Percentiles rank a stretch among this genome's conserved stretches.
Conservation (phyloP, 208 protist genomes). For the Acanthamoeba royreba region DNA sequence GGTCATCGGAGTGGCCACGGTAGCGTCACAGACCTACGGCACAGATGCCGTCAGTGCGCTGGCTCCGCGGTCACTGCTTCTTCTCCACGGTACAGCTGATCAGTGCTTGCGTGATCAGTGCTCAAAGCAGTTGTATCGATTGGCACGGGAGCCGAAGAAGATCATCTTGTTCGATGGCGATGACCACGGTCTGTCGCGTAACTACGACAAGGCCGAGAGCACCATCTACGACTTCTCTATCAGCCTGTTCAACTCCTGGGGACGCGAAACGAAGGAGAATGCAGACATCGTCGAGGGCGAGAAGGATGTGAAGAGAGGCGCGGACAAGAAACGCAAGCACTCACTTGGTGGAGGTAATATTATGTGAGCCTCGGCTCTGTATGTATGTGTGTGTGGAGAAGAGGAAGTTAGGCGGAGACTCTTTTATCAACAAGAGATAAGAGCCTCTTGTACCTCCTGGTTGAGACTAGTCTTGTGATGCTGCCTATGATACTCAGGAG, state of each 20-base stretch:
- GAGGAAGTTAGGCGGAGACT: too few relatives aligned
- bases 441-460: too few relatives aligned
- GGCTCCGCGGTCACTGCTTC: background rate
- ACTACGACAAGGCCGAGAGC: constrained; percentile 4
- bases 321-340: background rate
- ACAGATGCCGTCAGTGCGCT: background rate
- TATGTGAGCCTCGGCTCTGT: too few relatives aligned
- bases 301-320: background rate
- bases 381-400: too few relatives aligned
- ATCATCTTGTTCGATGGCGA: background rate
- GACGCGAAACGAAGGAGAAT: background rate
- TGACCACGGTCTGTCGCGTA: background rate
- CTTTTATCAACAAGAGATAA: too few relatives aligned
- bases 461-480: too few relatives aligned
- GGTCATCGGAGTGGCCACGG: constrained; percentile 15
- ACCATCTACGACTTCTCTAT: constrained; percentile 4
- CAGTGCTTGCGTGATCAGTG: background rate
- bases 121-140: background rate
- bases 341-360: background rate
- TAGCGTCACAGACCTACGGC: constrained; percentile 20
- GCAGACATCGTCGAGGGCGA: background rate
- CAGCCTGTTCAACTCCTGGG: background rate
- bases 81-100: background rate
- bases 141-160: background rate
- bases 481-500: too few relatives aligned